Percentiles rank a stretch among this genome's conserved stretches.
Evolutionary conservation across 768 basidiomycete species (phyloP).

Genomic region (Pleurotus pulmonarius): DNA sequence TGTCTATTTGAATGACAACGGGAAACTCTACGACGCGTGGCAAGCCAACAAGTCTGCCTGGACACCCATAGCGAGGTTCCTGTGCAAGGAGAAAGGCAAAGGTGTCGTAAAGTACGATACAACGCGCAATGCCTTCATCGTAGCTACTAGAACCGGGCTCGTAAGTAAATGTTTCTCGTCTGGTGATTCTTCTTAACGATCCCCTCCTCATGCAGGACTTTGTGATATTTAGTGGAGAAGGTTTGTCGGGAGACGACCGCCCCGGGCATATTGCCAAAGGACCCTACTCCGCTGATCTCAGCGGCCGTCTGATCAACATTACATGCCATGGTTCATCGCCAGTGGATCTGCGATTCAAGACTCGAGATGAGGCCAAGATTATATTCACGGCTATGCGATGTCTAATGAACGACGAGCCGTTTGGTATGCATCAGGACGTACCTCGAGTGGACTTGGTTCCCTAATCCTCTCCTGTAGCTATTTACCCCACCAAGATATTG

Average conservation of each 20-base stretch:
- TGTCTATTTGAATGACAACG: neutral
- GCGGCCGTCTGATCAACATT: neutral
- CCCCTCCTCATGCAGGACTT: neutral
- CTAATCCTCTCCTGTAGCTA: neutral
- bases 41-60: conserved; percentile 4
- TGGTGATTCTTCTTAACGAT: neutral
- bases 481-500: neutral
- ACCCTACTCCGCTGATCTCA: conserved; percentile 2
- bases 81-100: conserved; percentile 7
- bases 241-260: neutral
- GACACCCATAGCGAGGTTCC: neutral
- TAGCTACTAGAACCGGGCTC: neutral
- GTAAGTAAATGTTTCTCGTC: neutral
- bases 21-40: conserved; percentile 5
- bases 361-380: conserved; percentile 1
- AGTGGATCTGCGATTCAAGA: neutral
- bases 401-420: conserved; percentile 1
- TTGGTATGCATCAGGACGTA: neutral
- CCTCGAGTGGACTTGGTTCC: neutral
- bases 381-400: neutral
- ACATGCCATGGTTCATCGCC: conserved; percentile 1
- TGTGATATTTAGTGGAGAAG: conserved; percentile 2
- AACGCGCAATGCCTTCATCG: neutral
- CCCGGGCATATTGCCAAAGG: conserved; percentile 5
- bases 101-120: neutral